phyloP scores from a whole-genome alignment of 345 rosid species.

The Eucalyptus erythrocorys region DNA sequence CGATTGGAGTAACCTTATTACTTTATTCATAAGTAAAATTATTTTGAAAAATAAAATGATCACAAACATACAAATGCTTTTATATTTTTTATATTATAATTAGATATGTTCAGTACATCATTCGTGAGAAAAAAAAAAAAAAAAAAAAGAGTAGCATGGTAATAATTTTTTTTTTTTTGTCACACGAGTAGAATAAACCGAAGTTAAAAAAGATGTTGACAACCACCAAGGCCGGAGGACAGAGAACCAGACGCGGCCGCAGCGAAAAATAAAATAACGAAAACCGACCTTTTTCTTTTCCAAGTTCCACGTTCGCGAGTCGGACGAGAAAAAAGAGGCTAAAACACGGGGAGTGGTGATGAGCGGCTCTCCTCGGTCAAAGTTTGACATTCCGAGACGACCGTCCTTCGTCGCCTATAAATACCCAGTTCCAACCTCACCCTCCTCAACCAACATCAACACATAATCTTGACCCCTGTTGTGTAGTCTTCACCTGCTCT shows the following conservation, averaged over 20 bases:
- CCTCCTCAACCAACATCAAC: neutral
- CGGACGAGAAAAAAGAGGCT: neutral
- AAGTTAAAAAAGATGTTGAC: neutral
- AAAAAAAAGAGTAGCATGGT: neutral
- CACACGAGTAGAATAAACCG: neutral
- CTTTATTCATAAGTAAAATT: neutral
- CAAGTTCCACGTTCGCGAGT: neutral
- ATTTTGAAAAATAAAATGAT: neutral
- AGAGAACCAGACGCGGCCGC: neutral
- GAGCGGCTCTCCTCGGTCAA: neutral
- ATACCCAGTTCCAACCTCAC: constrained; percentile 4
- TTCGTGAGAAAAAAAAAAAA: neutral
- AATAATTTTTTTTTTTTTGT: neutral
- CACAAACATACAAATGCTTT: neutral
- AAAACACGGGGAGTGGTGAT: neutral
- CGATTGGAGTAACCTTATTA: neutral
- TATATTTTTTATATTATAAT: neutral
- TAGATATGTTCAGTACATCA: neutral
- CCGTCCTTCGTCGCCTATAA: constrained; percentile 12
- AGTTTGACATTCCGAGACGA: neutral
- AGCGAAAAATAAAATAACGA: neutral
- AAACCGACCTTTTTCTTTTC: neutral
- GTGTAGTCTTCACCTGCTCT: neutral
- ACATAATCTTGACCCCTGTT: neutral
- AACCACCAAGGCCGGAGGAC: neutral